Evolutionary conservation across 306 rosid species (phyloP).

Genomic region (Rosa multiflora): DNA sequence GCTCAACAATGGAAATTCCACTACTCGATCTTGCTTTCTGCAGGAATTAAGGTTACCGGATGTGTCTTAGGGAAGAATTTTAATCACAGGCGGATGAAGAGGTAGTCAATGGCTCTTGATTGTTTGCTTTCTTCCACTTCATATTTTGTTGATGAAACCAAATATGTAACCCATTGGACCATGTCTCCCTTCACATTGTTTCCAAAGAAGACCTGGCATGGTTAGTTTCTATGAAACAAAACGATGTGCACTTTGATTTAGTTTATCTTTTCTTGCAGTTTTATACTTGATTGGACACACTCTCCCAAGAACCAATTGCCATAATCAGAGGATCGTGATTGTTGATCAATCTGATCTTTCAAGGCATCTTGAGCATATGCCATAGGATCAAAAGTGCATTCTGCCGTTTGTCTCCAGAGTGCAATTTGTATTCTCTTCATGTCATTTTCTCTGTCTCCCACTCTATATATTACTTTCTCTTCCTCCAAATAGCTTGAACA

Average conservation of each 20-base stretch:
- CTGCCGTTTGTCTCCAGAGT: neutral
- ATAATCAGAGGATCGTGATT: neutral
- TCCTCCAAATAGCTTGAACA: neutral
- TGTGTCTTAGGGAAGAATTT: too few species aligned
- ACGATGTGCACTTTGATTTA: neutral
- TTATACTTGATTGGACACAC: neutral
- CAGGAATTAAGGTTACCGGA: too few species aligned
- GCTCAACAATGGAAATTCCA: too few species aligned
- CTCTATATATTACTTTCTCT: slow-evolving; percentile 3
- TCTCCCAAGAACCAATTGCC: neutral
- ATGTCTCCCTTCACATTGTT: too few species aligned
- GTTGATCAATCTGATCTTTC: too few species aligned
- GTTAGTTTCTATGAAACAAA: neutral
- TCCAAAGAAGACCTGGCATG: neutral
- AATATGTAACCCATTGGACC: too few species aligned
- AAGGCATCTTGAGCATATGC: neutral
- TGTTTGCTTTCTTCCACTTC: too few species aligned
- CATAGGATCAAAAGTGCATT: neutral
- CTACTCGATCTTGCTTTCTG: too few species aligned
- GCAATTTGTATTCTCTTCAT: neutral
- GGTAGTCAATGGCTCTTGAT: too few species aligned
- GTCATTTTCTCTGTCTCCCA: neutral
- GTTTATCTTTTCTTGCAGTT: too few species aligned
- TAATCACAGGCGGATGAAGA: too few species aligned
- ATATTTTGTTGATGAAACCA: too few species aligned